Evolutionary conservation across 139 green algal species (phyloP), one percentile per base, ranked within the genome.

Genomic region (Raphidocelis subcapitata): DNA sequence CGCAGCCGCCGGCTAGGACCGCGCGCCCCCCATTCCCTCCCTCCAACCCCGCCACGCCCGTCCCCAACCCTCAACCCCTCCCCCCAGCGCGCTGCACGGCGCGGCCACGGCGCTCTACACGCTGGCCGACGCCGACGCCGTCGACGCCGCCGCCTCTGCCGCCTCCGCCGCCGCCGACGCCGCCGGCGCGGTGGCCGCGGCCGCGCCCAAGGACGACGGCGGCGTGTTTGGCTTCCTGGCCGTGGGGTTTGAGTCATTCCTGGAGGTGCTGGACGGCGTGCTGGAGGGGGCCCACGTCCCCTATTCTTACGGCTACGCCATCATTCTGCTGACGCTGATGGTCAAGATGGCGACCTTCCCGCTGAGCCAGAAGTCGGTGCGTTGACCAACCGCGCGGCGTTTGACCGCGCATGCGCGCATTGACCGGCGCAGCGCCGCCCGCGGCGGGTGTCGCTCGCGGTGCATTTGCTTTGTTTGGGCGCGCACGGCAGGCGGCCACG

Each of bases 251-350:
- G 90, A 97, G 73, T 54, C 72, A 3, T 69, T 92, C 18, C 71
- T 96, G 16, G 86, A 88, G 85, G 62, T 84, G 1, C 79, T 99
- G 35, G 91, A 99, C 69, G 65, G 54, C 36, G 86, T 83, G 0
- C 69, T 99, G 26, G 82, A 86, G 36, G 71, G 61, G 18, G 57
- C 89, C 15, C 31, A 84, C 65, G 81, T 98, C 18, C 95, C 95
- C 10, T 98, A 99, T 76, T 91, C 91, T 3, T 99, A 99, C 69
- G 94, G 94, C 28, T 98, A 94, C 74, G 87, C 94, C 63, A 98
- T 98, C 81, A 95, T 98, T 65, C 52, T 92, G n/a, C 83, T 98
- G 12, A 98, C 94, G 0, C 23, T 97, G 2, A 26, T 95, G 20
- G 94, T 99, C 26, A 99, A 99, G 88, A 46, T 86, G 18, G 86